phyloP scores from a whole-genome alignment of 768 basidiomycete genomes.

The Mycena indigotica region DNA sequence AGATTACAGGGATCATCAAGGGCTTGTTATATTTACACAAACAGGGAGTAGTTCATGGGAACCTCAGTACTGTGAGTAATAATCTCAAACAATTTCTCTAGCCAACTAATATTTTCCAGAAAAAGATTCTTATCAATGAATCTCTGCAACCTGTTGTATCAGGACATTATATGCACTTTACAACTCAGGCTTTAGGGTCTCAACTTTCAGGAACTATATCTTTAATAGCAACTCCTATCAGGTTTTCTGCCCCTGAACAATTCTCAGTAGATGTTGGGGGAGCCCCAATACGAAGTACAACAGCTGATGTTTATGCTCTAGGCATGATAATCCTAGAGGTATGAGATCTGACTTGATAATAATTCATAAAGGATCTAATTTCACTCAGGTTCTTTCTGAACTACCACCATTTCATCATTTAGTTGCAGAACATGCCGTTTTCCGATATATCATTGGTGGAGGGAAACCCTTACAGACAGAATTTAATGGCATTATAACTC shows the following conservation, averaged over 20 bases:
- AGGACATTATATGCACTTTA: background rate
- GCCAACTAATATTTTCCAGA: background rate
- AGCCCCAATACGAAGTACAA: background rate
- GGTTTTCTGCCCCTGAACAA: constrained; percentile 3
- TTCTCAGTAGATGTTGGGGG: background rate
- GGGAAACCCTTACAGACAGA: background rate
- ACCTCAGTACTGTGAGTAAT: constrained; percentile 1
- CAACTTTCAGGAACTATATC: too few relatives aligned
- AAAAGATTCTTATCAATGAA: constrained; percentile 1
- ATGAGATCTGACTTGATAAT: too few relatives aligned
- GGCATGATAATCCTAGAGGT: constrained; percentile 5
- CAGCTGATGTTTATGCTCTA: constrained; percentile 2
- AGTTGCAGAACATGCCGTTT: background rate
- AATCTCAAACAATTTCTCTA: background rate
- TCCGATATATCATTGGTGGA: background rate
- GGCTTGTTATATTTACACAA: constrained; percentile 12
- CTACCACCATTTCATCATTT: background rate
- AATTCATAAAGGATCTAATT: background rate
- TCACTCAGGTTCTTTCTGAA: background rate
- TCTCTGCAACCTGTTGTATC: background rate
- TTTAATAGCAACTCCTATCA: background rate
- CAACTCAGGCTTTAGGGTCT: background rate
- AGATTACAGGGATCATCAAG: constrained; percentile 2
- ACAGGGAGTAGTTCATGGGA: constrained; percentile 10
- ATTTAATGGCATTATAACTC: background rate